Evolutionary conservation across 805 yeast species (phyloP).

Genomic region (Lachancea sp.): DNA sequence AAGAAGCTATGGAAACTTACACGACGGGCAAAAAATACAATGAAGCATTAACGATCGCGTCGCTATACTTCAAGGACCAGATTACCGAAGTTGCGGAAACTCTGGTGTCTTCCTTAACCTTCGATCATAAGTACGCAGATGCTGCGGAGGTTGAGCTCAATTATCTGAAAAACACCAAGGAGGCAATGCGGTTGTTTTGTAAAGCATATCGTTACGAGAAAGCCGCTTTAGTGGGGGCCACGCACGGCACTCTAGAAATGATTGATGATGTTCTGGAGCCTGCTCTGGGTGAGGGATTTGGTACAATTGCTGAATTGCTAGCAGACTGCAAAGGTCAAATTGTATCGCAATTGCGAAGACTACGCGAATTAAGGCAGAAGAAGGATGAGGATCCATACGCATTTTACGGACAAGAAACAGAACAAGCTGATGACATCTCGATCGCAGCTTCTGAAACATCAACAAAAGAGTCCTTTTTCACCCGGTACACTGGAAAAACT

Average conservation of each 20-base stretch:
- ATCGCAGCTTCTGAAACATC: constrained; percentile 93
- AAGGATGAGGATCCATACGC: constrained; percentile 80
- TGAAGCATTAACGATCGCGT: constrained; percentile 66
- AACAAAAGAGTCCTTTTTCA: constrained; percentile 85
- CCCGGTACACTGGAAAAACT: constrained; percentile 95
- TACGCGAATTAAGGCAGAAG: constrained; percentile 78
- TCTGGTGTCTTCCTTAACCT: constrained; percentile 53
- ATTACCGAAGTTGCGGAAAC: constrained; percentile 47
- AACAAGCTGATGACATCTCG: constrained; percentile 88
- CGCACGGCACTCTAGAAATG: constrained; percentile 39
- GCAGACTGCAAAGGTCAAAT: constrained; percentile 92
- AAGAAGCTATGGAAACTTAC: constrained; percentile 65
- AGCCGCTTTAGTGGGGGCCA: constrained; percentile 61
- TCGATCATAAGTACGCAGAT: constrained; percentile 65
- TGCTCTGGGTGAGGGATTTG: constrained; percentile 81
- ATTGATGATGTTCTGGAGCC: constrained; percentile 60
- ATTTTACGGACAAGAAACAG: constrained; percentile 69
- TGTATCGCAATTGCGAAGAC: constrained; percentile 71
- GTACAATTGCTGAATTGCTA: constrained; percentile 73
- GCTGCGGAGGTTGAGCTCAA: constrained; percentile 72
- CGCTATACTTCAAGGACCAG: constrained; percentile 35
- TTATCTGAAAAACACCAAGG: constrained; percentile 54
- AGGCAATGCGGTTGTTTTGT: constrained; percentile 63
- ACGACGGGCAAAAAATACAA: constrained; percentile 72
- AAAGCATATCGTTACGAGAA: constrained; percentile 67